phyloP scores from a whole-genome alignment of 1,284 basidiomycete species.

The Apiotrichum sp. region DNA sequence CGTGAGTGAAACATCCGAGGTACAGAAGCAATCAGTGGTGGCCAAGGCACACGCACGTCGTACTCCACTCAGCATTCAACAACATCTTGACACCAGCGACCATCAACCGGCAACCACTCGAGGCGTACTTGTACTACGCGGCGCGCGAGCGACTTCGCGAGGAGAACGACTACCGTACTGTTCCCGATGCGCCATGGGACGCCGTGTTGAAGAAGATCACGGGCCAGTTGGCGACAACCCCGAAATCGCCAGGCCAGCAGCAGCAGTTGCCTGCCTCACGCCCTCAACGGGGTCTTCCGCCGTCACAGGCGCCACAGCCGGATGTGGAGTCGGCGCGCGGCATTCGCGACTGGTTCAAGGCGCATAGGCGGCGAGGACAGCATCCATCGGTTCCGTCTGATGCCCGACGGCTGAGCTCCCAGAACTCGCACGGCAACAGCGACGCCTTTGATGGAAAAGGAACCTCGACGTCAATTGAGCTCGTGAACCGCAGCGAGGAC shows the following conservation, averaged over 20 bases:
- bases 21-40: too few species aligned
- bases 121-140: conserved; percentile 8
- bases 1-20: too few species aligned
- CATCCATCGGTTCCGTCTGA: too few species aligned
- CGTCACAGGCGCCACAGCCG: too few species aligned
- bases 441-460: too few species aligned
- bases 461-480: background rate
- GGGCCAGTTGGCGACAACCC: background rate
- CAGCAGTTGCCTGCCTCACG: too few species aligned
- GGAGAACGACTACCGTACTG: conserved; percentile 4
- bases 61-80: too few species aligned
- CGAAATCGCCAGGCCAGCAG: background rate
- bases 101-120: conserved; percentile 2
- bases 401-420: too few species aligned
- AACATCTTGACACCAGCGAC: background rate
- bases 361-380: background rate
- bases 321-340: background rate
- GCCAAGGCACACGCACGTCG: too few species aligned
- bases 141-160: conserved; percentile 6
- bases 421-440: too few species aligned
- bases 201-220: conserved; percentile 3
- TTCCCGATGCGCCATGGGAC: conserved; percentile 8
- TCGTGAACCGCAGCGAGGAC: background rate
- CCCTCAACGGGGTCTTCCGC: too few species aligned
- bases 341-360: background rate